Conservation (phyloP, 352 stramenopile genomes). For the Paralagenidium karlingii region DNA sequence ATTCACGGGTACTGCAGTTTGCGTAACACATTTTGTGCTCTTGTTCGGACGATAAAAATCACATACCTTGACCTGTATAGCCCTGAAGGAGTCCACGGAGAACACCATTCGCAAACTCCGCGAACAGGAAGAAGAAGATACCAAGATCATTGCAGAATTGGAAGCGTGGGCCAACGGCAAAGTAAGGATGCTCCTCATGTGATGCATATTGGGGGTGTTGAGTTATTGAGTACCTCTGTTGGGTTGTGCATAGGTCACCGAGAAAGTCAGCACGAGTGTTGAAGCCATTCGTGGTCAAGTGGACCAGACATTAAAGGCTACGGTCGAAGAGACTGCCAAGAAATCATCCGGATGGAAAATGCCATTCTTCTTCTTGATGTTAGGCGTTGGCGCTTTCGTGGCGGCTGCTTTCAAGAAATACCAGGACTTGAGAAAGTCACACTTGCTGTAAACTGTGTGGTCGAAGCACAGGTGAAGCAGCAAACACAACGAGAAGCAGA, state of each 20-base stretch:
- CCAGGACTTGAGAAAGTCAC: conserved; percentile 77
- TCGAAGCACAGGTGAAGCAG: too few species aligned
- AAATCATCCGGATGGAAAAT: conserved; percentile 71
- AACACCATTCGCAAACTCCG: conserved; percentile 76
- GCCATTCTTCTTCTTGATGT: conserved; percentile 66
- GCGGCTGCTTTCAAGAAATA: conserved; percentile 79
- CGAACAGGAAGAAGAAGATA: conserved; percentile 51
- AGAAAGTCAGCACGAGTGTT: conserved; percentile 40
- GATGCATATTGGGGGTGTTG: conserved; percentile 5
- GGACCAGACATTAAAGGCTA: conserved; percentile 51
- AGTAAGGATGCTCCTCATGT: background rate
- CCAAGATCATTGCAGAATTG: conserved; percentile 53
- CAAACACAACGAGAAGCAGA: too few species aligned
- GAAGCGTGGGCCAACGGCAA: conserved; percentile 54
- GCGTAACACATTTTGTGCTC: background rate
- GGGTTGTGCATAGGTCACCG: conserved; percentile 4
- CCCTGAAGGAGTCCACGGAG: conserved; percentile 68
- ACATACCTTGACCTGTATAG: conserved; percentile 4
- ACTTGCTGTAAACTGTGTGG: conserved; percentile 85
- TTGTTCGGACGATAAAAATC: background rate
- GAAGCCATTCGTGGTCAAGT: conserved; percentile 52
- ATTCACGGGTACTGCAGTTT: conserved; percentile 22
- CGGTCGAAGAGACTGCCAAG: conserved; percentile 54
- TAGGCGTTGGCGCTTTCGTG: conserved; percentile 42
- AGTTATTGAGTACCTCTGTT: too few species aligned